Base-by-base conservation (phyloP, 495 filamentous ascomycete species). In the Thozetella sp. region DNA sequence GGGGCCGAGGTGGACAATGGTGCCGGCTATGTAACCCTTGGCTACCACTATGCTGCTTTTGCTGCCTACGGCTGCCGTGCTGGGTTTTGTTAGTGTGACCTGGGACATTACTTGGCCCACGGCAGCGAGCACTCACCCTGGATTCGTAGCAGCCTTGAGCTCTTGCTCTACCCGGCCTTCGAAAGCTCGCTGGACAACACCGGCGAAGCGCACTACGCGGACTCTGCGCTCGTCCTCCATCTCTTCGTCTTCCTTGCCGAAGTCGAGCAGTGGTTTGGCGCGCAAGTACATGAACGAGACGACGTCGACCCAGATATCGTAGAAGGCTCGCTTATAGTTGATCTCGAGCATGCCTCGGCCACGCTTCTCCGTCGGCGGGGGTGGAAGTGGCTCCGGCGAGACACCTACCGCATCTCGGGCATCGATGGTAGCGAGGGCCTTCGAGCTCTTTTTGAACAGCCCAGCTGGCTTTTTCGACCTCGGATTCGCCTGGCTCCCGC, bases 291-390 rank as follows among this genome's bases (percentile, higher is more conserved):
- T 24, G 19, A 54, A 61, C 12, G 22, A 24, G 2, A 68, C 53
- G 12, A 57, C 48, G 34, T 61, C 56, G 20, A 23, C 37, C 66
- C 66, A 66, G 20, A 68, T 62, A n/a, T 63, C 63, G 57, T 68
- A 65, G 40, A 61, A 63, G 19, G 22, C 20, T 20, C 58, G 52
- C 19, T 43, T 22, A 55, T 68, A 68, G 53, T 63, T 58, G 45
- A 68, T 59, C 10, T 20, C 25, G 15, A 68, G 46, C 4, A 45
- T 55, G 13, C 60, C 55, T 24, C 51, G 34, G 19, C 46, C 20
- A 20, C 30, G 25, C 15, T 15, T 45, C 10, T 22, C 40, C 12
- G 1, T 17, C 2, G 23, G 17, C 24, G 15, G 2, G 9, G 3
- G 53, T 15, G 22, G 37, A 17, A 34, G 34, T 51, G 13, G 27